Conservation (phyloP, 148 eudicot genomes). For the Rhododendron williamsianum region DNA sequence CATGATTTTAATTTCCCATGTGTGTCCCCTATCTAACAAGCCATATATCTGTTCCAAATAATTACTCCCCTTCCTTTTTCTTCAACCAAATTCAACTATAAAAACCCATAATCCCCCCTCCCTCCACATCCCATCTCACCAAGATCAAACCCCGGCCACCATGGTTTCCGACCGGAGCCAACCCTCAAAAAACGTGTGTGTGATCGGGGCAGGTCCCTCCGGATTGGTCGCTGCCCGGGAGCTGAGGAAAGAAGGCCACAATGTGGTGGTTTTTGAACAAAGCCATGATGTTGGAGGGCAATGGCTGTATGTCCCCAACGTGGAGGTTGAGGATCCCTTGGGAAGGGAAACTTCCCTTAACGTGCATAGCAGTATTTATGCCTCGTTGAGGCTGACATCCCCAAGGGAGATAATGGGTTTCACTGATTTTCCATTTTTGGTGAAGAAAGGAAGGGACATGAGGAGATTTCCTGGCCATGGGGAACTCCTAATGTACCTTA, state of each 20-base stretch:
- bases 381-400: conserved; percentile 53
- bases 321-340: conserved; percentile 54
- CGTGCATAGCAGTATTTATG: conserved; percentile 72
- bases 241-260: conserved; percentile 71
- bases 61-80: not conserved
- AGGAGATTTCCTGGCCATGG: conserved; percentile 75
- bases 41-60: not conserved
- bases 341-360: conserved; percentile 34
- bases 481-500: conserved; percentile 50
- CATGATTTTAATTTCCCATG: conserved; percentile 10
- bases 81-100: conserved; percentile 7
- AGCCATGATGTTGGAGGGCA: conserved; percentile 84
- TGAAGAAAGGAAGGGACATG: conserved; percentile 63
- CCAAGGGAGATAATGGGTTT: conserved; percentile 82
- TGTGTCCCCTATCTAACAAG: conserved; percentile 10
- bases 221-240: conserved; percentile 75
- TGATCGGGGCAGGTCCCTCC: conserved; percentile 72
- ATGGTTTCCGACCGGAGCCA: conserved; percentile 35
- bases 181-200: conserved; percentile 46
- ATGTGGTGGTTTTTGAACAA: conserved; percentile 66
- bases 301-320: conserved; percentile 69
- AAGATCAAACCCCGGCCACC: conserved; percentile 10
- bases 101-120: not conserved
- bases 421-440: conserved; percentile 65
- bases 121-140: not conserved